Conservation (phyloP, 306 rosid genomes). For the Styphnolobium japonicum region DNA sequence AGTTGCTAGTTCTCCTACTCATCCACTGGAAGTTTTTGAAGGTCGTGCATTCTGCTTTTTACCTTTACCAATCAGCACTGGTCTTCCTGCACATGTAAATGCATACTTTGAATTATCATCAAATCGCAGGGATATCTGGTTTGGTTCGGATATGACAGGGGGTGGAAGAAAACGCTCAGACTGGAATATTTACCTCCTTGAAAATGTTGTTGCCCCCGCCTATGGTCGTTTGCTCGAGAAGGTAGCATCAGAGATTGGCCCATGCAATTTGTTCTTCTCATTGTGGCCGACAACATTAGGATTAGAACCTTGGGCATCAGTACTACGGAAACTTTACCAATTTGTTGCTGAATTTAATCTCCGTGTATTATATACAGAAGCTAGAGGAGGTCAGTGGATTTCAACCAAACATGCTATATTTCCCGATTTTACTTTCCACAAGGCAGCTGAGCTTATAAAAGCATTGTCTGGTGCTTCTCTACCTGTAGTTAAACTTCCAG, state of each 20-base stretch:
- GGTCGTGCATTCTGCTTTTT: conserved; percentile 97
- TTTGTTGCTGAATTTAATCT: conserved; percentile 75
- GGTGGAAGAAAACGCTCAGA: conserved; percentile 97
- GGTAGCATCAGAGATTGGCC: conserved; percentile 83
- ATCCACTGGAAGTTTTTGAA: conserved; percentile 54
- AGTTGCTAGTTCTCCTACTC: conserved; percentile 45
- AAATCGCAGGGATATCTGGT: conserved; percentile 98
- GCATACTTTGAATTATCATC: conserved; percentile 97
- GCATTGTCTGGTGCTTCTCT: conserved; percentile 79
- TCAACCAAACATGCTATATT: conserved; percentile 84
- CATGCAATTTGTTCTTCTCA: conserved; percentile 78
- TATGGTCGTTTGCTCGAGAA: conserved; percentile 89
- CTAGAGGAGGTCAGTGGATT: conserved; percentile 97
- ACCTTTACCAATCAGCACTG: conserved; percentile 84
- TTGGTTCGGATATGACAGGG: conserved; percentile 96
- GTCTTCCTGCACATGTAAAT: conserved; percentile 92
- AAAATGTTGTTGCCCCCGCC: conserved; percentile 93
- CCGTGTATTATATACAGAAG: conserved; percentile 75
- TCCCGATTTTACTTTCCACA: conserved; percentile 85
- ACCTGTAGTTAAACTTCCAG: conserved; percentile 70
- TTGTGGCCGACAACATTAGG: conserved; percentile 82
- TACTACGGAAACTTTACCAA: conserved; percentile 62
- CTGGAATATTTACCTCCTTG: conserved; percentile 93
- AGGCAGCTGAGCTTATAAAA: conserved; percentile 61
- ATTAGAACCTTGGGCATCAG: conserved; percentile 89